Evolutionary conservation across 139 green algal species (phyloP).

Genomic region (Nannochloris sp.): DNA sequence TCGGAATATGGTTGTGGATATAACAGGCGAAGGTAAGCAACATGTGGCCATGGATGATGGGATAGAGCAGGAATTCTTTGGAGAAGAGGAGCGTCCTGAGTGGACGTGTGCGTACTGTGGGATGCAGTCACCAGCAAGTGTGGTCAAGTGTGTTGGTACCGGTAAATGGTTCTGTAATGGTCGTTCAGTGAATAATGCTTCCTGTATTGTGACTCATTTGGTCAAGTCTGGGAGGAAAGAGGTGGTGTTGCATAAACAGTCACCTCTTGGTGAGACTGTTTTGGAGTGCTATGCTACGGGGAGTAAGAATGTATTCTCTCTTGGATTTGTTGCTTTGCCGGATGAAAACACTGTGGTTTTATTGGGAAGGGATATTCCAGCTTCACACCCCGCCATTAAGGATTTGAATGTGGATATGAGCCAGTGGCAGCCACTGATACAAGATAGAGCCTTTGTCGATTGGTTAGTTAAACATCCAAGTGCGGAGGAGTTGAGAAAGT

Average conservation of each 20-base stretch:
- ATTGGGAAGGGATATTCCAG: conserved; percentile 71
- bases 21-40: too few relatives aligned
- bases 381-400: conserved; percentile 61
- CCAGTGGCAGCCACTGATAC: conserved; percentile 91
- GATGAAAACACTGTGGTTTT: conserved; percentile 74
- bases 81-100: conserved; percentile 46
- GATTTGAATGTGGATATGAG: conserved; percentile 68
- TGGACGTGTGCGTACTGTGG: conserved; percentile 86
- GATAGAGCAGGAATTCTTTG: conserved; percentile 21
- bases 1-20: too few relatives aligned
- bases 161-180: conserved; percentile 96
- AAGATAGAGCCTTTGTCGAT: conserved; percentile 75
- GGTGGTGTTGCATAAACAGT: conserved; percentile 84
- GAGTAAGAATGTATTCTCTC: conserved; percentile 85
- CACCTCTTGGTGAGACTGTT: conserved; percentile 83
- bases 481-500: conserved; percentile 52
- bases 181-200: conserved; percentile 52
- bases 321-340: conserved; percentile 90
- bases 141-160: conserved; percentile 83
- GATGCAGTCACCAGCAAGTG: conserved; percentile 74
- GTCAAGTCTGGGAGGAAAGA: conserved; percentile 51
- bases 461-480: conserved; percentile 70
- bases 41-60: too few relatives aligned
- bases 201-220: conserved; percentile 85
- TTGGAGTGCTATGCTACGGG: conserved; percentile 94